phyloP scores from a whole-genome alignment of 2,329 filamentous ascomycete species.

The Colletotrichum sp. region DNA sequence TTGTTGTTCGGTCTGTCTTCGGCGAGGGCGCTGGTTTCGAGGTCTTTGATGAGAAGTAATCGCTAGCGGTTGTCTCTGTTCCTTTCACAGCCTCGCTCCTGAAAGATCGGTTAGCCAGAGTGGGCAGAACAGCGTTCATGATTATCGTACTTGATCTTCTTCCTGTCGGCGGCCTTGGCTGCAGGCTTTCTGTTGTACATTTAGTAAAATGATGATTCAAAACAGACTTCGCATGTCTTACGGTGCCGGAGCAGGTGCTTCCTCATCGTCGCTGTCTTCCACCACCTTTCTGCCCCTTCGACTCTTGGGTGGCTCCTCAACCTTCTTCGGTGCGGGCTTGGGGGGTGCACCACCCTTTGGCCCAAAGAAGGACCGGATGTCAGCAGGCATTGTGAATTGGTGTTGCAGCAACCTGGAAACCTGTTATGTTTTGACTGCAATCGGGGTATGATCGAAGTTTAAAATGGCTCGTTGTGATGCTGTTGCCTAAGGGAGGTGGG shows the following conservation, averaged over 20 bases:
- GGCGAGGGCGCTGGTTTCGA: constrained; percentile 42
- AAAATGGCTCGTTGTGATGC: not conserved
- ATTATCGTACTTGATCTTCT: constrained; percentile 58
- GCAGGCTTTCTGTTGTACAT: not conserved
- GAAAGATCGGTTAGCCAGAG: constrained; percentile 9
- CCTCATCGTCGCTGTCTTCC: constrained; percentile 83
- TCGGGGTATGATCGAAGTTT: not conserved
- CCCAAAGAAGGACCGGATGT: constrained; percentile 92
- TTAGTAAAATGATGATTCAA: not conserved
- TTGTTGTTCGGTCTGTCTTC: constrained; percentile 43
- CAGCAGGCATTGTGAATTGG: constrained; percentile 67
- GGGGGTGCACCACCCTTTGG: constrained; percentile 69
- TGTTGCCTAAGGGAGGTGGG: constrained; percentile 2
- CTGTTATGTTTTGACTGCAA: not conserved
- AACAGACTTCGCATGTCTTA: not conserved
- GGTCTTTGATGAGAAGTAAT: constrained; percentile 58
- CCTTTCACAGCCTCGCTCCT: constrained; percentile 51
- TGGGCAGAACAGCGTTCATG: not conserved
- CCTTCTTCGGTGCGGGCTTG: constrained; percentile 52
- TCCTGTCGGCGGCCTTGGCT: constrained; percentile 50
- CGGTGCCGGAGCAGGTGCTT: constrained; percentile 43
- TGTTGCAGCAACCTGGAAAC: not conserved
- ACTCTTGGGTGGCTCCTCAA: constrained; percentile 47
- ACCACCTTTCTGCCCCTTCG: constrained; percentile 70
- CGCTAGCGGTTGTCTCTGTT: constrained; percentile 58